These are phyloP conservation scores for Cornus kousa DNA, from an alignment of 148 eudicot genomes.

Conservation along the genomic window DNA sequence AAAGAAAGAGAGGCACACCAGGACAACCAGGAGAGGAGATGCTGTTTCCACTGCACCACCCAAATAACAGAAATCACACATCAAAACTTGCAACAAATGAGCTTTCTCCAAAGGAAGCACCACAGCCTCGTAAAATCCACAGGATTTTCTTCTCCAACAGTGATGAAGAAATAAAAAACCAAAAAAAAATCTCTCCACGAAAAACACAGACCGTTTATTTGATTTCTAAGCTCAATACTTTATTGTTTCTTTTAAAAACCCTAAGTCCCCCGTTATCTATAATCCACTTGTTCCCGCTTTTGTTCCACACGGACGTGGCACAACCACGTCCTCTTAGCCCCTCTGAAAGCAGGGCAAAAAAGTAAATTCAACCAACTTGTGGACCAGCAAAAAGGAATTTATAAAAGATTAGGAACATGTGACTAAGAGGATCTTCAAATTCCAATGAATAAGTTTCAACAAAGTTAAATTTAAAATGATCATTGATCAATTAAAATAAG, in stretches of 20 bases:
- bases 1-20: constrained; percentile 23
- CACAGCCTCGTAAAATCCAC: constrained; percentile 44
- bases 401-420: constrained; percentile 6
- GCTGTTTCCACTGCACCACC: constrained; percentile 17
- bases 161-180: neutral
- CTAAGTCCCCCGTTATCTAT: constrained; percentile 13
- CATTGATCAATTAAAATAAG: neutral
- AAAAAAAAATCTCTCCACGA: constrained; percentile 30
- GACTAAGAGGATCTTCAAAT: neutral
- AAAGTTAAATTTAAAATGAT: neutral
- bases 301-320: constrained; percentile 48
- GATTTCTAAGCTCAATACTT: neutral
- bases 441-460: neutral
- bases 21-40: constrained; percentile 25
- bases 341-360: constrained; percentile 14
- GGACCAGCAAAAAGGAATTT: neutral
- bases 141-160: constrained; percentile 18
- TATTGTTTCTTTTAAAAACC: constrained; percentile 21
- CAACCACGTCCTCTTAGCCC: constrained; percentile 30
- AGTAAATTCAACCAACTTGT: neutral
- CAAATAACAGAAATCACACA: constrained; percentile 38
- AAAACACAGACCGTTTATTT: constrained; percentile 39
- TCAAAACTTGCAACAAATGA: constrained; percentile 18
- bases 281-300: constrained; percentile 23
- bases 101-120: constrained; percentile 34